Evolutionary conservation across 495 filamentous ascomycete genomes (phyloP).

Genomic region (Friedmanniomyces simplex): DNA sequence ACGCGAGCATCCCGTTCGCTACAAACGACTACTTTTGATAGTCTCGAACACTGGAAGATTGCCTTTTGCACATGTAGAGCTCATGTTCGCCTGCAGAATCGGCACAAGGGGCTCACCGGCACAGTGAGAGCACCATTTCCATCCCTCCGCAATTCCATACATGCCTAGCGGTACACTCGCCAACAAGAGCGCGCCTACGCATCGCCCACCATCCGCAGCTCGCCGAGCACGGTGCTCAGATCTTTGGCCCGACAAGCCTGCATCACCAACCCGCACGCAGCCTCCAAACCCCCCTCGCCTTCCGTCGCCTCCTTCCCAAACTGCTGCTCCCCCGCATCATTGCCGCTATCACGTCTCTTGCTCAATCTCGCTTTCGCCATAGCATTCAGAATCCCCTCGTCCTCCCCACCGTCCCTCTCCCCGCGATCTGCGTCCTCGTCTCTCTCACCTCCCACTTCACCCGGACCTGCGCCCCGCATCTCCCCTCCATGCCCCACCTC

Average conservation of each 20-base stretch:
- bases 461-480: background rate
- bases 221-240: constrained; percentile 1
- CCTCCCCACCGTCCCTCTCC: background rate
- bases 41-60: too few species aligned
- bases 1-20: too few species aligned
- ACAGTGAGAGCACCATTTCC: too few species aligned
- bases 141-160: too few species aligned
- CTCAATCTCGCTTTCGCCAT: background rate
- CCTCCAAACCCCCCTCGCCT: background rate
- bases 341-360: background rate
- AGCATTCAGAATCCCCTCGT: background rate
- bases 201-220: background rate
- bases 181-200: too few species aligned
- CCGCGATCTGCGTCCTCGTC: background rate
- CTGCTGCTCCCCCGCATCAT: background rate
- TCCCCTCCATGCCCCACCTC: background rate
- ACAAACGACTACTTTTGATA: too few species aligned
- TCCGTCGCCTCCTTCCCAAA: background rate
- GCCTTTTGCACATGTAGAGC: too few species aligned
- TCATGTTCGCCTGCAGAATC: too few species aligned
- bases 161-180: too few species aligned
- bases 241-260: background rate
- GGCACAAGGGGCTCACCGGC: too few species aligned
- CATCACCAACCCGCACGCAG: background rate
- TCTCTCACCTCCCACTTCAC: too few species aligned